Conservation (phyloP, 208 protist species). For the Trypanosoma platydactyli region DNA sequence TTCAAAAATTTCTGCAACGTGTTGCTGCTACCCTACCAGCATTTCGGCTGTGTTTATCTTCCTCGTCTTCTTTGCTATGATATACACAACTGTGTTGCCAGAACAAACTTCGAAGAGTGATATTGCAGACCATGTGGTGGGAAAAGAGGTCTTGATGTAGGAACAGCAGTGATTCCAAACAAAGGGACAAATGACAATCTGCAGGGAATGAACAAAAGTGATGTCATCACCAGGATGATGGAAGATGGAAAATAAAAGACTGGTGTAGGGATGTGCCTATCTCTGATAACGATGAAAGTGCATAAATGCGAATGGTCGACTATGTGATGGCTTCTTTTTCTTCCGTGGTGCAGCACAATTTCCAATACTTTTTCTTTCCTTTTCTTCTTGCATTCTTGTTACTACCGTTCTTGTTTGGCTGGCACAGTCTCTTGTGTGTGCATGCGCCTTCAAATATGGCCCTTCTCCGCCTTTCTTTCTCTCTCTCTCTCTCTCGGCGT, state of each 20-base stretch:
- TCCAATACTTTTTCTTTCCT: too few relatives aligned
- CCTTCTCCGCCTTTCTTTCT: conserved; percentile 11
- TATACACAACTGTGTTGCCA: neutral
- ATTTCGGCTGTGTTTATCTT: neutral
- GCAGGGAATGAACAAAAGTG: neutral
- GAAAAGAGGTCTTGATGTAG: neutral
- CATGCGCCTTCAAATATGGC: neutral
- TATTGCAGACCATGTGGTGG: too few relatives aligned
- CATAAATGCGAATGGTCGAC: too few relatives aligned
- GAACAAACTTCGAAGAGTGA: neutral
- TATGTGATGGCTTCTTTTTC: too few relatives aligned
- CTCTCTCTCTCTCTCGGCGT: conserved; percentile 21
- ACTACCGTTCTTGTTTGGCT: too few relatives aligned
- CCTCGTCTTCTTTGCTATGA: neutral
- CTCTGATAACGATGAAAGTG: too few relatives aligned
- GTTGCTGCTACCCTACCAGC: neutral
- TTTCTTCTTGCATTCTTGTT: too few relatives aligned
- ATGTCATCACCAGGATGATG: too few relatives aligned
- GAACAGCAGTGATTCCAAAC: neutral
- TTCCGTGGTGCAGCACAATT: too few relatives aligned
- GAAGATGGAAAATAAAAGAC: too few relatives aligned
- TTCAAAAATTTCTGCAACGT: neutral
- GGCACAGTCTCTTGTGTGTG: too few relatives aligned
- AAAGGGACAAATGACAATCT: neutral
- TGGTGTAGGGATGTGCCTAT: too few relatives aligned